phyloP scores from a whole-genome alignment of 306 rosid genomes.

The Sophora flavescens region DNA sequence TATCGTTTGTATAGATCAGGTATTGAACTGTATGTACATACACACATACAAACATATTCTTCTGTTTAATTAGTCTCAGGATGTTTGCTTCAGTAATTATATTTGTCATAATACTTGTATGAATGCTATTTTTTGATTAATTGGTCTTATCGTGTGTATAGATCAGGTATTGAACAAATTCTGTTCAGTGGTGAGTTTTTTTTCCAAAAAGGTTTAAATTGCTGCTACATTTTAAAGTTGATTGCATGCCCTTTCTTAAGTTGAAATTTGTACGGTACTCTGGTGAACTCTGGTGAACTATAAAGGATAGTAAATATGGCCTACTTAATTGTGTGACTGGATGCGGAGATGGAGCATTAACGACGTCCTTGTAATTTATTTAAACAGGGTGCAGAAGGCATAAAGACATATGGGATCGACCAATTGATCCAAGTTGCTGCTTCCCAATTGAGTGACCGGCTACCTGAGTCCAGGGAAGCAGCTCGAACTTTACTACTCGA shows the following conservation, averaged over 20 bases:
- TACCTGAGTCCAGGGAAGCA: conserved; percentile 98
- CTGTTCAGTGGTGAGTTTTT: conserved; percentile 6
- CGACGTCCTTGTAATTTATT: conserved; percentile 29
- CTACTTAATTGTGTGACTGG: conserved; percentile 6
- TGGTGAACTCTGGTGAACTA: conserved; percentile 33
- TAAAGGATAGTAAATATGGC: conserved; percentile 8
- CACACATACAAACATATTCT: background rate
- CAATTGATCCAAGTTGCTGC: conserved; percentile 92
- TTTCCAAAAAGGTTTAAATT: conserved; percentile 29
- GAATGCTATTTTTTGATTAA: too few relatives aligned
- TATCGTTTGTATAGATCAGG: background rate
- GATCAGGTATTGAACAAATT: background rate
- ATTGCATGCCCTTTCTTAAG: conserved; percentile 6
- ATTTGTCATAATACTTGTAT: background rate
- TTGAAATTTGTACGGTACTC: conserved; percentile 28
- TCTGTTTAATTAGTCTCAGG: background rate
- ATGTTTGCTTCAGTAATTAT: background rate
- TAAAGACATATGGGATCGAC: conserved; percentile 86
- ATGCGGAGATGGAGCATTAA: conserved; percentile 27
- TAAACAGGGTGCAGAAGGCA: conserved; percentile 89
- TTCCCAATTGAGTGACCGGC: conserved; percentile 92
- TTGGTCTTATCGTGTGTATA: background rate
- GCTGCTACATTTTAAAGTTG: background rate
- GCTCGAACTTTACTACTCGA: conserved; percentile 87
- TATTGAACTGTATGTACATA: too few relatives aligned